Evolutionary conservation across 306 rosid genomes (phyloP), one percentile per base, ranked within the genome.

Genomic region (Casuarina glauca): DNA sequence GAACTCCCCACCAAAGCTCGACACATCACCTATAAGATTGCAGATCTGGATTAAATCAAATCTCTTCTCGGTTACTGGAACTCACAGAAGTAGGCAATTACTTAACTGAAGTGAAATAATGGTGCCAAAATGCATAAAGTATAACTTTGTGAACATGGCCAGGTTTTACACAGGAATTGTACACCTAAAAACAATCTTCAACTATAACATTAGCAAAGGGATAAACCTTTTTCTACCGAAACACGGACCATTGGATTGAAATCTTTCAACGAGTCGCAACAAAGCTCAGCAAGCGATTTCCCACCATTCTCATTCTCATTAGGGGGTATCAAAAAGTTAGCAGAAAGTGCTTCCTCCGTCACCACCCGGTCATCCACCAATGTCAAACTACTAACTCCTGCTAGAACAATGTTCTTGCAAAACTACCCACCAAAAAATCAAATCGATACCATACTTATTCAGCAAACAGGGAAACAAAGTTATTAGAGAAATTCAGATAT

Each of bases 211-310:
- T 68, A 11, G 54, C 62, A 57, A 64, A 4, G 48, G 72, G 15
- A 45, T 67, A 62, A 46, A 92, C 98, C 99, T 96, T 84, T 91
- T 67, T 81, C 90, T 4, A 87, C 91, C 15, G 90, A 90, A 82
- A 96, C 99, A 26, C 89, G 94, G 72, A 96, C 99, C 99, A 96
- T 96, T 0, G 99, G 97, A 68, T 93, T 96, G 83, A 96, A 96
- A 78, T 96, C 98, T 78, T 85, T 96, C 78, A 96, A 91, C 46
- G 99, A 96, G 86, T 90, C 84, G 58, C 98, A 88, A 81, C 96
- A 96, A 80, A 91, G 90, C 80, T 91, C 89, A 4, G 96, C 97
- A 41, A 96, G 86, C 54, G 97, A 87, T 82, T 91, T 90, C 78
- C 93, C 97, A 69, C 85, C 74, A 78, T 79, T 84, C 81, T 83